Evolutionary conservation across 139 green algal genomes (phyloP).

Genomic region (Coelastrella sp.): DNA sequence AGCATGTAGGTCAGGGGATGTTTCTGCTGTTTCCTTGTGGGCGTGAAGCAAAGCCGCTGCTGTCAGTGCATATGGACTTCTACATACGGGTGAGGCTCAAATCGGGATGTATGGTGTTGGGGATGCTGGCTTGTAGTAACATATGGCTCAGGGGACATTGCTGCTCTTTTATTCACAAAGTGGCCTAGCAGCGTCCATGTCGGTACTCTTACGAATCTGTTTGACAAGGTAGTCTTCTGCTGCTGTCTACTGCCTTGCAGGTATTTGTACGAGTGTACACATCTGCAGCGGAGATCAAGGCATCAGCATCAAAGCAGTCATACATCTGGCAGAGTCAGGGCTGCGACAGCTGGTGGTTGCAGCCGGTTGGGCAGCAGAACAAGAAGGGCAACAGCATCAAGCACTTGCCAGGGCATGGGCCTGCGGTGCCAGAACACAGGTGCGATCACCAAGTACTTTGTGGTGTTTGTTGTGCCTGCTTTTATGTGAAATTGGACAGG

Average conservation of each 20-base stretch:
- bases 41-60: constrained; percentile 93
- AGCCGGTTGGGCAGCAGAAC: constrained; percentile 64
- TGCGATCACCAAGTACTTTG: not conserved
- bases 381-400: constrained; percentile 51
- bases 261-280: constrained; percentile 72
- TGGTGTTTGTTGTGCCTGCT: too few relatives aligned
- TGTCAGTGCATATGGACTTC: constrained; percentile 96
- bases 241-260: not conserved
- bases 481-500: too few relatives aligned
- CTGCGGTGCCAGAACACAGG: not conserved
- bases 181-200: too few relatives aligned
- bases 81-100: constrained; percentile 90
- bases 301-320: constrained; percentile 79
- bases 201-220: too few relatives aligned
- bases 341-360: constrained; percentile 94
- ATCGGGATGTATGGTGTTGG: not conserved
- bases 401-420: constrained; percentile 15
- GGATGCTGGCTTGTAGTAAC: too few relatives aligned
- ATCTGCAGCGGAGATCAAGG: constrained; percentile 79
- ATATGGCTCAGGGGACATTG: too few relatives aligned
- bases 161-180: too few relatives aligned
- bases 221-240: not conserved
- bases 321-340: constrained; percentile 94
- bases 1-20: too few relatives aligned
- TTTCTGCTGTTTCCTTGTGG: too few relatives aligned